Evolutionary conservation across 768 basidiomycete species (phyloP).

Genomic region (Trichaptum fuscoviolaceum): DNA sequence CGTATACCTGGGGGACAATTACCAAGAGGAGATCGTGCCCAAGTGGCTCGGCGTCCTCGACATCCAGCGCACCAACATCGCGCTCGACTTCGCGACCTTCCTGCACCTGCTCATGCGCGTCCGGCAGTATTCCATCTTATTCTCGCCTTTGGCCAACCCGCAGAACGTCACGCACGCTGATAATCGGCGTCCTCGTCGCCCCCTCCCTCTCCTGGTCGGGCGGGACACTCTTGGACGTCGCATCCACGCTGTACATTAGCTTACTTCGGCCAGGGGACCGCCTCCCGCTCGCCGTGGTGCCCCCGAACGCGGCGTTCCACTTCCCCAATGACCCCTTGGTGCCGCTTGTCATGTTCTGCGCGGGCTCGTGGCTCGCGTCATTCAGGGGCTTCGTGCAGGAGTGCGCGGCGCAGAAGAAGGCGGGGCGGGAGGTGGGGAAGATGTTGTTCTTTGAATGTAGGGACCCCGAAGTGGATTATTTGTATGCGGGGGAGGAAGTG

Average conservation of each 20-base stretch:
- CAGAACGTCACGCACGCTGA: constrained; percentile 38
- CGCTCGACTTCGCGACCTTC: constrained; percentile 32
- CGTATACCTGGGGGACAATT: constrained; percentile 24
- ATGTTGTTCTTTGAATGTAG: constrained; percentile 46
- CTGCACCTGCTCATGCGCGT: constrained; percentile 41
- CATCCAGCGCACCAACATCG: constrained; percentile 30
- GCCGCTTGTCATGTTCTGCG: constrained; percentile 42
- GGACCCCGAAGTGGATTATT: constrained; percentile 34
- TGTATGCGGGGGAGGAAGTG: constrained; percentile 39
- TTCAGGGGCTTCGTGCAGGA: constrained; percentile 50
- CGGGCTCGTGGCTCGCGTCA: constrained; percentile 43
- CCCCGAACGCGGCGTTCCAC: constrained; percentile 36
- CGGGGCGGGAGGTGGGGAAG: constrained; percentile 36
- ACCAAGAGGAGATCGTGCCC: constrained; percentile 29
- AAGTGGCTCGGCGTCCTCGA: constrained; percentile 36
- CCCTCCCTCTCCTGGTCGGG: constrained; percentile 30
- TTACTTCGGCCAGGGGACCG: constrained; percentile 33
- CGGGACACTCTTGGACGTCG: constrained; percentile 32
- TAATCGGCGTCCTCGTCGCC: constrained; percentile 37
- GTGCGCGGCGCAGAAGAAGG: constrained; percentile 38
- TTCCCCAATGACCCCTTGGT: constrained; percentile 33
- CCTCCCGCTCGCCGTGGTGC: constrained; percentile 38
- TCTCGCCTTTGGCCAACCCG: constrained; percentile 41
- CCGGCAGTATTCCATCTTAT: constrained; percentile 47
- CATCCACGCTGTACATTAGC: constrained; percentile 41